Evolutionary conservation across 2,329 filamentous ascomycete species (phyloP).

Genomic region (Stylonectria norvegica): DNA sequence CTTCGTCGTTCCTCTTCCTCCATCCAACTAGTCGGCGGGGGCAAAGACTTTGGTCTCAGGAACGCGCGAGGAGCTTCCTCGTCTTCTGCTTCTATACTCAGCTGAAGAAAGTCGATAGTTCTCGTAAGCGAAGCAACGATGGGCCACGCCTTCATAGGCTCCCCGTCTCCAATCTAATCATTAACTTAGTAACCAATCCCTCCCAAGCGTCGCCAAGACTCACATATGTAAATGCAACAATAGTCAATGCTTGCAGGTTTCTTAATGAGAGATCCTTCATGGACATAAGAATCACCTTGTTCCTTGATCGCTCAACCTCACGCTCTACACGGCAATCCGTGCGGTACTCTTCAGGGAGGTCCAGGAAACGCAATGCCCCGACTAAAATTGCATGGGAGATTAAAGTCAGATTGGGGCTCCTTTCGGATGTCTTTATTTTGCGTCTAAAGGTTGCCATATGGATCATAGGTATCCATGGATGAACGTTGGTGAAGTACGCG

Average conservation of each 20-base stretch:
- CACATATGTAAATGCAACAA: constrained; percentile 38
- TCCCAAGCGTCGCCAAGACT: constrained; percentile 2
- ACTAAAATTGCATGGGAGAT: constrained; percentile 6
- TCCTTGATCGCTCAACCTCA: constrained; percentile 10
- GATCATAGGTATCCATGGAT: constrained; percentile 41
- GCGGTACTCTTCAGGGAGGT: not conserved
- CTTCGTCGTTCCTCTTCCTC: constrained; percentile 32
- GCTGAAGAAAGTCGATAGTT: constrained; percentile 30
- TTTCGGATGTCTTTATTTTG: constrained; percentile 19
- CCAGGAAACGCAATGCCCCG: not conserved
- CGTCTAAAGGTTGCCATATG: constrained; percentile 30
- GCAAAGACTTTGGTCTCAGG: constrained; percentile 6
- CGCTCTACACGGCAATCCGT: not conserved
- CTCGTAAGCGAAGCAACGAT: constrained; percentile 30
- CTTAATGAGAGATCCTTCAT: constrained; percentile 36
- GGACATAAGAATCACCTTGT: constrained; percentile 28
- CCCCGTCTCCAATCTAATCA: constrained; percentile 27
- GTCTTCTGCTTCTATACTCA: constrained; percentile 25
- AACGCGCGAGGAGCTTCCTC: constrained; percentile 5
- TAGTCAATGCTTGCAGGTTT: constrained; percentile 36
- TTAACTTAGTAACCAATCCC: too few species aligned
- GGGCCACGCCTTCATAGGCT: constrained; percentile 27
- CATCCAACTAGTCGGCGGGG: constrained; percentile 27
- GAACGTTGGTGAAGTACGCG: constrained; percentile 35
- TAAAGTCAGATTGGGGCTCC: not conserved